Evolutionary conservation across 805 yeast genomes (phyloP).

Genomic region (Metschnikowia borealis): DNA sequence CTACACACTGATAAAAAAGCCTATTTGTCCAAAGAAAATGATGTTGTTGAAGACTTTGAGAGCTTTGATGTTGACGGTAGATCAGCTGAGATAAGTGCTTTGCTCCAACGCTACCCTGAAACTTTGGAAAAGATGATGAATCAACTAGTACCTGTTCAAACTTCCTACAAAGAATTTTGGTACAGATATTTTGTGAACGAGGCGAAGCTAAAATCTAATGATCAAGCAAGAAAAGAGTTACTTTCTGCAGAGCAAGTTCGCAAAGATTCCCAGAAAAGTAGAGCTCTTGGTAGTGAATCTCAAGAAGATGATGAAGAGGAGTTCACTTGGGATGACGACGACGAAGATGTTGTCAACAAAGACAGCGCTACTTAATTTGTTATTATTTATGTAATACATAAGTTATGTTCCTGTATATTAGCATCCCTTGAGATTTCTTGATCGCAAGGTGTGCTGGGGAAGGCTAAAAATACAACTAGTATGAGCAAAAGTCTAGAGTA

Average conservation of each 20-base stretch:
- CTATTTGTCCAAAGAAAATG: constrained; percentile 17
- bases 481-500: constrained; percentile 4
- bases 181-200: constrained; percentile 57
- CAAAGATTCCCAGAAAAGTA: constrained; percentile 14
- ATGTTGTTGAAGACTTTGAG: constrained; percentile 12
- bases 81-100: constrained; percentile 47
- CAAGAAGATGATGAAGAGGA: constrained; percentile 44
- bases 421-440: not conserved
- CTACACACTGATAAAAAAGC: constrained; percentile 32
- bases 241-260: constrained; percentile 31
- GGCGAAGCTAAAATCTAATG: constrained; percentile 53
- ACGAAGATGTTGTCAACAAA: constrained; percentile 36
- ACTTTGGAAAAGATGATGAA: constrained; percentile 55
- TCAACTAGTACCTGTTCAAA: constrained; percentile 60
- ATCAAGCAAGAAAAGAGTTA: constrained; percentile 60
- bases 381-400: not conserved
- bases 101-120: constrained; percentile 44
- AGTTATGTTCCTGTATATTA: not conserved
- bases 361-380: not conserved
- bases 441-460: not conserved
- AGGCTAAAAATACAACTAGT: not conserved
- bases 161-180: constrained; percentile 70
- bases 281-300: constrained; percentile 24
- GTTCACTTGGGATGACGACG: constrained; percentile 50
- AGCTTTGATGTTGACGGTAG: constrained; percentile 43